Conservation (phyloP, 768 basidiomycete species). For the Melanogaster broomeanus region DNA sequence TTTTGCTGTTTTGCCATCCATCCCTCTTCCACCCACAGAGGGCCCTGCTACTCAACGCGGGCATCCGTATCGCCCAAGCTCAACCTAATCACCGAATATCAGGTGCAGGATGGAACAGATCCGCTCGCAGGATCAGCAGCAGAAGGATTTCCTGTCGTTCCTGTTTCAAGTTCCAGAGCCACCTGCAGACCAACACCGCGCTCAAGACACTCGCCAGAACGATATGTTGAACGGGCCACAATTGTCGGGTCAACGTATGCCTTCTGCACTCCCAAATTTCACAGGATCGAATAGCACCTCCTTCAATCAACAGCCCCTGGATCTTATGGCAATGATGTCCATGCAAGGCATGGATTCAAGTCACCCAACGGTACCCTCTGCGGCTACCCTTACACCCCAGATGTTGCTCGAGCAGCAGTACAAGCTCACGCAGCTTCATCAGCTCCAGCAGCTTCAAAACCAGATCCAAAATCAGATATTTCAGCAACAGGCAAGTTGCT, state of each 20-base stretch:
- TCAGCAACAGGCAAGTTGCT: conserved; percentile 75
- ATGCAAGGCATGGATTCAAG: conserved; percentile 44
- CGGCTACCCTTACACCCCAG: conserved; percentile 41
- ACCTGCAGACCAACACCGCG: conserved; percentile 24
- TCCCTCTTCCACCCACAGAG: background rate
- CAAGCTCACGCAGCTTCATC: conserved; percentile 75
- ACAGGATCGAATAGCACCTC: conserved; percentile 8
- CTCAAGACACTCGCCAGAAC: conserved; percentile 23
- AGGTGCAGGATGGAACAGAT: conserved; percentile 22
- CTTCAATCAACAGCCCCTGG: conserved; percentile 42
- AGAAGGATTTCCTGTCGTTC: conserved; percentile 37
- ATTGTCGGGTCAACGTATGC: conserved; percentile 15
- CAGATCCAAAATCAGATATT: conserved; percentile 88
- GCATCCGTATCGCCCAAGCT: background rate
- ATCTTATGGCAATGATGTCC: conserved; percentile 46
- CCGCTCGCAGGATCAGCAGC: conserved; percentile 29
- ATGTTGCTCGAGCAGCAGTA: conserved; percentile 74
- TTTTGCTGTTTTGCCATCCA: conserved; percentile 10
- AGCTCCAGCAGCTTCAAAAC: conserved; percentile 76
- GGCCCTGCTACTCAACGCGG: background rate
- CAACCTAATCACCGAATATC: background rate
- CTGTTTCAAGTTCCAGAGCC: conserved; percentile 37
- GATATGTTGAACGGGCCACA: conserved; percentile 5
- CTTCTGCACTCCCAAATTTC: conserved; percentile 1
- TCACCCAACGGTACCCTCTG: conserved; percentile 13